Evolutionary conservation across 345 rosid species (phyloP).

Genomic region (Syzygium aqueum): DNA sequence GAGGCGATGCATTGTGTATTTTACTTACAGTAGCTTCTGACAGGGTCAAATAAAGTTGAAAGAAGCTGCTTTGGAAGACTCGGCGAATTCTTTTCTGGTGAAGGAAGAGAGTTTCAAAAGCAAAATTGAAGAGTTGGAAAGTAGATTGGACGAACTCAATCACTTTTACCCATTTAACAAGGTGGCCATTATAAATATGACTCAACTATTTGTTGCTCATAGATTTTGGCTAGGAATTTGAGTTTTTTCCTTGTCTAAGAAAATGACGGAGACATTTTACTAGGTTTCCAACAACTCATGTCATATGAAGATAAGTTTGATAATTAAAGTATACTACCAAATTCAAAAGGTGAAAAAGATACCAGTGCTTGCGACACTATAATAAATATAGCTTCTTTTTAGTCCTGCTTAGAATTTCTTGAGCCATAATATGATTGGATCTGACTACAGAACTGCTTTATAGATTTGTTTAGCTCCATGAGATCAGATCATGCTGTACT

Average conservation of each 20-base stretch:
- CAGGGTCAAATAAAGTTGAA: slow-evolving; percentile 60
- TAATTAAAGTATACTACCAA: background rate
- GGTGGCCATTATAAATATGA: background rate
- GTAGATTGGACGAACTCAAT: slow-evolving; percentile 37
- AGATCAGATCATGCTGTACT: background rate
- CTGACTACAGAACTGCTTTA: background rate
- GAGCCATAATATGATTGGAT: background rate
- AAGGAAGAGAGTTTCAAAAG: slow-evolving; percentile 48
- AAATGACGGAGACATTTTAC: background rate
- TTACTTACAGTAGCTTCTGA: background rate
- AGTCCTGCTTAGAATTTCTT: background rate
- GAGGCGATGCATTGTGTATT: background rate
- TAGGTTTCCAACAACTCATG: background rate
- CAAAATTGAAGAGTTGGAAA: slow-evolving; percentile 49
- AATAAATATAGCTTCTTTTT: background rate
- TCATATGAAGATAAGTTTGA: background rate
- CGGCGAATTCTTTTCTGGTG: slow-evolving; percentile 36
- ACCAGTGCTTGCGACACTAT: background rate
- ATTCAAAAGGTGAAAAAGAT: background rate
- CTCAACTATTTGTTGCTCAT: background rate
- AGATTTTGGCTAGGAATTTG: background rate
- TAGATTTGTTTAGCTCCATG: background rate
- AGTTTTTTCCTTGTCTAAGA: background rate
- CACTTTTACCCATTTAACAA: slow-evolving; percentile 4
- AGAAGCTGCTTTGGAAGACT: slow-evolving; percentile 52